Evolutionary conservation across 2,329 filamentous ascomycete species (phyloP).

Genomic region (Claviceps purpurea): DNA sequence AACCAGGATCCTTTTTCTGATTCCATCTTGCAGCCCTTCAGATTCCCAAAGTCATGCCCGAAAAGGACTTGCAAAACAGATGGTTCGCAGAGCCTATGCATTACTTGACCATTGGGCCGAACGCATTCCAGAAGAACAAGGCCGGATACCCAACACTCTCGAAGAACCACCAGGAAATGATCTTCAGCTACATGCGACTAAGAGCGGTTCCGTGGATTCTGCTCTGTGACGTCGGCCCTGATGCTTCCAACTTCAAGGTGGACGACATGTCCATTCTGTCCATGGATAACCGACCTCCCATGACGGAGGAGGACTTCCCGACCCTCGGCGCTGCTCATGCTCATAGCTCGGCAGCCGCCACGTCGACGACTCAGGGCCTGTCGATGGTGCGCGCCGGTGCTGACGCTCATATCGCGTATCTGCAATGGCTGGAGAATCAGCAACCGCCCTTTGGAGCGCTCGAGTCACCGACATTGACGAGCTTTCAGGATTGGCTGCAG

Average conservation of each 20-base stretch:
- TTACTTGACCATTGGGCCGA: conserved; percentile 40
- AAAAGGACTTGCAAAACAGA: conserved; percentile 46
- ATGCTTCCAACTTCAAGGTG: conserved; percentile 19
- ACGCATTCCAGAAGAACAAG: conserved; percentile 46
- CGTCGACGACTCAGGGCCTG: conserved; percentile 11
- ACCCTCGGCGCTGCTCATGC: conserved; percentile 61
- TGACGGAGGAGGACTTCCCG: conserved; percentile 47
- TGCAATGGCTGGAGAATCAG: conserved; percentile 70
- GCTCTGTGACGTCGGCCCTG: conserved; percentile 47
- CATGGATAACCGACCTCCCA: conserved; percentile 17
- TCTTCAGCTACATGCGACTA: conserved; percentile 50
- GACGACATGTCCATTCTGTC: conserved; percentile 11
- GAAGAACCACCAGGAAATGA: conserved; percentile 45
- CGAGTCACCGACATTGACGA: conserved; percentile 38
- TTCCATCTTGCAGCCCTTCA: conserved; percentile 31
- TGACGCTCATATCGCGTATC: conserved; percentile 56
- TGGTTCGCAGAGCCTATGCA: conserved; percentile 60
- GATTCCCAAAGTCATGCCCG: conserved; percentile 44
- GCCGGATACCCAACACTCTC: conserved; percentile 48
- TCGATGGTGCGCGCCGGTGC: conserved; percentile 13
- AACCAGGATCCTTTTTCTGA: not conserved
- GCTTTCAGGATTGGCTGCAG: conserved; percentile 86
- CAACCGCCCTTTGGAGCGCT: conserved; percentile 49
- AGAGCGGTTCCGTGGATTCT: conserved; percentile 50
- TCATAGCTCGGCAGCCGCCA: conserved; percentile 18